A percentile compares a stretch with the other conserved stretches of the same genome.
Evolutionary conservation across 441 rosid genomes (phyloP).

Genomic region (Rhodomyrtus psidioides): DNA sequence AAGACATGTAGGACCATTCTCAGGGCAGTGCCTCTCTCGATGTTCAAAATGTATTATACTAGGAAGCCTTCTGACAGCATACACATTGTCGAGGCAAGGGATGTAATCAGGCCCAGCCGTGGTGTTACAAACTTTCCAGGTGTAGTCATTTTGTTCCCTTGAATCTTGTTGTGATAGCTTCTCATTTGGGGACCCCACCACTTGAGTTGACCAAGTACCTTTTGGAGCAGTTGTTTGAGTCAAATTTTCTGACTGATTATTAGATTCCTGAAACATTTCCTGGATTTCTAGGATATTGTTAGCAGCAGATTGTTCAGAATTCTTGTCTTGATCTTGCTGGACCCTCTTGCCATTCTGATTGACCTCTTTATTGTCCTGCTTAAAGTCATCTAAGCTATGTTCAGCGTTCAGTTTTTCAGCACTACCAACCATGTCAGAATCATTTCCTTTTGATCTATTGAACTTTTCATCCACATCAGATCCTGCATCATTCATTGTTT

Average conservation of each 20-base stretch:
- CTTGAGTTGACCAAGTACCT: slow-evolving; percentile 44
- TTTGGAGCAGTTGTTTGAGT: slow-evolving; percentile 25
- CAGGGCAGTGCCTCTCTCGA: slow-evolving; percentile 16
- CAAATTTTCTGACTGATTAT: slow-evolving; percentile 36
- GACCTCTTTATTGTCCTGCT: slow-evolving; percentile 3
- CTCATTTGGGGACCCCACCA: slow-evolving; percentile 45
- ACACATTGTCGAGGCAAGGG: slow-evolving; percentile 9
- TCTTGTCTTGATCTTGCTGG: slow-evolving; percentile 10
- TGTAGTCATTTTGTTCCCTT: slow-evolving; percentile 15
- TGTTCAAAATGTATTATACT: slow-evolving; percentile 7
- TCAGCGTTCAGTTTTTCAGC: slow-evolving; percentile 14
- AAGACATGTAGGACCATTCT: slow-evolving; percentile 6
- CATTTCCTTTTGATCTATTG: slow-evolving; percentile 7
- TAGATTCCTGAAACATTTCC: slow-evolving; percentile 26
- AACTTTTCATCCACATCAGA: slow-evolving; percentile 16
- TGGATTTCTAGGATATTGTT: slow-evolving; percentile 12
- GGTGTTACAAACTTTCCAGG: slow-evolving; percentile 45
- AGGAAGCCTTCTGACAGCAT: slow-evolving; percentile 4
- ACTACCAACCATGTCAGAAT: slow-evolving; percentile 19
- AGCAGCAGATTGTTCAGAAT: slow-evolving; percentile 9
- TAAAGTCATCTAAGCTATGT: slow-evolving; percentile 4
- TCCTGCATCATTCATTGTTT: slow-evolving; percentile 19
- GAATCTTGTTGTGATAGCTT: slow-evolving; percentile 30
- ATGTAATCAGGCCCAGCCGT: slow-evolving; percentile 55
- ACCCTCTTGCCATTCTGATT: neutral